These are phyloP conservation scores for Nannizziopsis barbatae DNA, from an alignment of 2,329 filamentous ascomycete species.

Conservation along the genomic window DNA sequence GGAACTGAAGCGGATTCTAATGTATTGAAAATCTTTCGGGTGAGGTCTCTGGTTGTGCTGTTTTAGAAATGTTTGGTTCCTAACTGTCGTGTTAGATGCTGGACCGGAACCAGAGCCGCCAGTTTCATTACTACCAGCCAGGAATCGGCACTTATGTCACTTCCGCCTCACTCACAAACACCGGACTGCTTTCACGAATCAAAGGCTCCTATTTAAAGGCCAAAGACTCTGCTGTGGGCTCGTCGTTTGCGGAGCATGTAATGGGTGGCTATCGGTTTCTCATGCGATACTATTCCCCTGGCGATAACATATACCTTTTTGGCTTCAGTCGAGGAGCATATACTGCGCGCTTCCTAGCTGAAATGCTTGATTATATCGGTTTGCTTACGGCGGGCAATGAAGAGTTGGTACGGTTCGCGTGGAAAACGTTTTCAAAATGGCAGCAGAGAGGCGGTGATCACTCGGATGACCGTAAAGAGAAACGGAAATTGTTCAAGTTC, in stretches of 20 bases:
- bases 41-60: slow-evolving; percentile 5
- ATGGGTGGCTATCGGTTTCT: slow-evolving; percentile 45
- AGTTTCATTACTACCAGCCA: slow-evolving; percentile 21
- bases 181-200: slow-evolving; percentile 22
- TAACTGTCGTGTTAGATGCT: slow-evolving; percentile 25
- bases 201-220: slow-evolving; percentile 15
- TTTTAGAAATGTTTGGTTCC: not conserved
- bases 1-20: slow-evolving; percentile 41
- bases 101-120: slow-evolving; percentile 23
- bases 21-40: slow-evolving; percentile 39
- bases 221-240: slow-evolving; percentile 16
- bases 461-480: slow-evolving; percentile 12
- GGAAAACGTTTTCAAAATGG: slow-evolving; percentile 23
- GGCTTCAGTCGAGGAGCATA: slow-evolving; percentile 46
- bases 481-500: slow-evolving; percentile 16
- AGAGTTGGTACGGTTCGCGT: slow-evolving; percentile 45
- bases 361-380: slow-evolving; percentile 42
- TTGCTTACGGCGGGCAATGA: slow-evolving; percentile 44
- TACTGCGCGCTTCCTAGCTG: slow-evolving; percentile 43
- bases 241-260: slow-evolving; percentile 42
- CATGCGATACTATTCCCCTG: slow-evolving; percentile 45
- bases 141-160: slow-evolving; percentile 38
- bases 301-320: slow-evolving; percentile 45
- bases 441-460: slow-evolving; percentile 24
- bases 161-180: slow-evolving; percentile 25